These are phyloP conservation scores for Naegleria fowleri DNA, from an alignment of 208 protist species.

Conservation along the genomic window DNA sequence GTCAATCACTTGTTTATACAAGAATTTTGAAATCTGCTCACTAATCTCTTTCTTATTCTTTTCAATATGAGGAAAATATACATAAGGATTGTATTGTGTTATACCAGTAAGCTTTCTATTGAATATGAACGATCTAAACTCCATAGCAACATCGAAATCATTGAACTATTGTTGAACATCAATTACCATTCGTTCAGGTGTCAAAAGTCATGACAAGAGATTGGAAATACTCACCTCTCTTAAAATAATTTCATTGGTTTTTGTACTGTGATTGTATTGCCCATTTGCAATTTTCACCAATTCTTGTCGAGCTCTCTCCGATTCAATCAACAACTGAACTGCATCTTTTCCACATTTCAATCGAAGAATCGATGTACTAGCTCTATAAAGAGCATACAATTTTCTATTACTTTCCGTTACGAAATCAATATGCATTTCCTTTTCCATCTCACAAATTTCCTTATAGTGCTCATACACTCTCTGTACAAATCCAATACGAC, in stretches of 20 bases:
- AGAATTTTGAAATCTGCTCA: background rate
- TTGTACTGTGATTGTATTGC: background rate
- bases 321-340: slow-evolving; percentile 24
- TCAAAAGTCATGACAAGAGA: background rate
- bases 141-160: slow-evolving; percentile 5
- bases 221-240: background rate
- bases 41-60: background rate
- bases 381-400: slow-evolving; percentile 1
- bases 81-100: slow-evolving; percentile 4
- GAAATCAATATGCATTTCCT: background rate
- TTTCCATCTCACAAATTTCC: background rate
- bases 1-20: background rate
- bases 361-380: background rate
- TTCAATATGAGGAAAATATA: slow-evolving; percentile 2
- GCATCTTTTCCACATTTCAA: background rate
- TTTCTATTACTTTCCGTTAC: background rate
- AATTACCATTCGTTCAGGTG: no score
- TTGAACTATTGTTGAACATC: background rate
- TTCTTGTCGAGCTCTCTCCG: slow-evolving; percentile 4
- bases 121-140: slow-evolving; percentile 5
- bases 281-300: background rate
- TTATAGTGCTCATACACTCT: background rate
- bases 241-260: background rate
- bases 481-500: background rate
- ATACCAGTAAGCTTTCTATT: background rate